phyloP scores from a whole-genome alignment of 352 stramenopile species.

The Halophytophthora polymorphica region DNA sequence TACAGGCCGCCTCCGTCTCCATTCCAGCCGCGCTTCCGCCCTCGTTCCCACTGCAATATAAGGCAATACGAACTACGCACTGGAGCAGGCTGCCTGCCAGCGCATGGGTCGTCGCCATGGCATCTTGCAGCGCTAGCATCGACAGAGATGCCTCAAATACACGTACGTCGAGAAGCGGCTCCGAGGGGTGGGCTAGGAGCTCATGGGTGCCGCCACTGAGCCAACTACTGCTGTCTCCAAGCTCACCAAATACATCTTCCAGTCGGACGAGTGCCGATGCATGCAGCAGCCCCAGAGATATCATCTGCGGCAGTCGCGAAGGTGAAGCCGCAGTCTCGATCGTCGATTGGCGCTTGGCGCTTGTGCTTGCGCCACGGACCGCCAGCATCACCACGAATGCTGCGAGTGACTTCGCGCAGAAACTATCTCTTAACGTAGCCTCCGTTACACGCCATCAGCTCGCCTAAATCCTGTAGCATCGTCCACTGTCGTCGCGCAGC shows the following conservation, averaged over 20 bases:
- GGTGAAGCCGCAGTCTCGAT: neutral
- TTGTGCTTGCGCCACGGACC: neutral
- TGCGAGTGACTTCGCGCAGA: neutral
- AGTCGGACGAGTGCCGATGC: conserved; percentile 11
- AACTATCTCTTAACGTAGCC: neutral
- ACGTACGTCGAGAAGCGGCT: too few relatives aligned
- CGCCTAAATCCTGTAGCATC: conserved; percentile 2
- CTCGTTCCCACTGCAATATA: neutral
- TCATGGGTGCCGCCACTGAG: neutral
- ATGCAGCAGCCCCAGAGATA: conserved; percentile 12
- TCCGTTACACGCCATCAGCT: neutral
- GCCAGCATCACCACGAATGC: neutral
- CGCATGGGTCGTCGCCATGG: conserved; percentile 1
- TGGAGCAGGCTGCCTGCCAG: neutral
- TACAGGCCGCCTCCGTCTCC: too few relatives aligned
- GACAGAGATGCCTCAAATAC: too few relatives aligned
- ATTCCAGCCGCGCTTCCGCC: neutral
- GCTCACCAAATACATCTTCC: conserved; percentile 15
- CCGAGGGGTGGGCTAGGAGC: neutral
- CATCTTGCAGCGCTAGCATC: neutral
- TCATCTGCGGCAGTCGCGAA: neutral
- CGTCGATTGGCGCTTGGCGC: neutral
- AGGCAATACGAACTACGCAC: neutral
- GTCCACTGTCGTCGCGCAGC: neutral
- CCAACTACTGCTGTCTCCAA: neutral